A percentile compares a stretch with the other conserved stretches of the same genome.
These are phyloP conservation scores for Dactylellina leptospora DNA, from an alignment of 2,329 filamentous ascomycete genomes.

Conservation along the genomic window DNA sequence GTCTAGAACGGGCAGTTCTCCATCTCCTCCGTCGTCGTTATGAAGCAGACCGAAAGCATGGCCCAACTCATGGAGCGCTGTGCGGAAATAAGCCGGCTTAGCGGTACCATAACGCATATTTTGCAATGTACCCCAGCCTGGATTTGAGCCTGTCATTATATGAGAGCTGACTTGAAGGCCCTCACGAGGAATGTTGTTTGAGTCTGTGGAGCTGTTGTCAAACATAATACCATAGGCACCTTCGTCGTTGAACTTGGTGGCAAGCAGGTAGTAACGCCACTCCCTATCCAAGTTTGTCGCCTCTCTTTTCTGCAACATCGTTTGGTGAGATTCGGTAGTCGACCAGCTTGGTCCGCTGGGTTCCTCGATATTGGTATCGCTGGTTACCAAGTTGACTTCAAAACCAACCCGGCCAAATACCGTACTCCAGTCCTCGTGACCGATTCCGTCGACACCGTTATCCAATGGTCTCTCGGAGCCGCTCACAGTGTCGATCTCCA, in stretches of 20 bases:
- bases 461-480: slow-evolving; percentile 24
- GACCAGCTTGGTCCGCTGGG: not conserved
- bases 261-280: slow-evolving; percentile 25
- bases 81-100: slow-evolving; percentile 16
- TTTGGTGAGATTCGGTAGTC: not conserved
- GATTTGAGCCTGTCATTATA: not conserved
- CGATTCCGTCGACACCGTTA: slow-evolving; percentile 6
- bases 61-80: slow-evolving; percentile 18
- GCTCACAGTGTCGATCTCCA: slow-evolving; percentile 18
- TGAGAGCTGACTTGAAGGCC: slow-evolving; percentile 17
- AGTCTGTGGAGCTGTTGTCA: slow-evolving; percentile 5
- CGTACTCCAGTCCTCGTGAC: slow-evolving; percentile 11
- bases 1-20: slow-evolving; percentile 1
- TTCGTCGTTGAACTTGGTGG: slow-evolving; percentile 1
- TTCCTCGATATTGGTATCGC: slow-evolving; percentile 12
- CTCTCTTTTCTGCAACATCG: slow-evolving; percentile 12
- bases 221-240: slow-evolving; percentile 19
- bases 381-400: not conserved
- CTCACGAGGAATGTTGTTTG: slow-evolving; percentile 17
- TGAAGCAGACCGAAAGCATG: slow-evolving; percentile 26
- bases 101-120: slow-evolving; percentile 6
- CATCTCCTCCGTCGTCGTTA: slow-evolving; percentile 17
- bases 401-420: slow-evolving; percentile 17
- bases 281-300: slow-evolving; percentile 11
- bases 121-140: slow-evolving; percentile 12